Percentiles rank a stretch among this genome's conserved stretches.
Evolutionary conservation across 2,329 filamentous ascomycete species (phyloP).

Genomic region (Balansia obtecta): DNA sequence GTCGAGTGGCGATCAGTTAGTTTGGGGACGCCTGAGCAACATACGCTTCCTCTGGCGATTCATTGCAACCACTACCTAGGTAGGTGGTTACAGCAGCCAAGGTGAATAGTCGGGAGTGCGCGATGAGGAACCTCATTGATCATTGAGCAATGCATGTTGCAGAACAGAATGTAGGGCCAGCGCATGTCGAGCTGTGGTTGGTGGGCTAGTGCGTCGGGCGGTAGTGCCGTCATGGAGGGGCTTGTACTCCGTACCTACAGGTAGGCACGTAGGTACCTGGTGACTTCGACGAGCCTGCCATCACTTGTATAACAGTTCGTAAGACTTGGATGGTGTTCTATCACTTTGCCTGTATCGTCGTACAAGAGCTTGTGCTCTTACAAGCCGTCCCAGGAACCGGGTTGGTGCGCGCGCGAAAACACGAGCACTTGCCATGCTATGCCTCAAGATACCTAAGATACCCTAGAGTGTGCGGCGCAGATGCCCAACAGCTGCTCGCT

Average conservation of each 20-base stretch:
- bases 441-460: too few species aligned
- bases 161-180: not conserved
- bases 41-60: slow-evolving; percentile 6
- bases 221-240: not conserved
- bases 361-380: too few species aligned
- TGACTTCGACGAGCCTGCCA: too few species aligned
- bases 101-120: not conserved
- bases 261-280: not conserved
- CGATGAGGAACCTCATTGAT: slow-evolving; percentile 3
- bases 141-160: slow-evolving; percentile 8
- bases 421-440: too few species aligned
- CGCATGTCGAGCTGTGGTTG: not conserved
- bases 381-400: too few species aligned
- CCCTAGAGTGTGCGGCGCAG: too few species aligned
- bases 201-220: not conserved
- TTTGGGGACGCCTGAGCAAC: not conserved
- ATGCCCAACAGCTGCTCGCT: too few species aligned
- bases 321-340: too few species aligned
- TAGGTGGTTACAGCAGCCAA: slow-evolving; percentile 1
- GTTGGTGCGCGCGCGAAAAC: too few species aligned
- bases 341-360: too few species aligned
- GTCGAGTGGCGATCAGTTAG: not conserved
- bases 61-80: slow-evolving; percentile 5
- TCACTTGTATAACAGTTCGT: too few species aligned
- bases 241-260: not conserved